Conservation (phyloP, 257 asterid species). For the Solanum tarapatanum region DNA sequence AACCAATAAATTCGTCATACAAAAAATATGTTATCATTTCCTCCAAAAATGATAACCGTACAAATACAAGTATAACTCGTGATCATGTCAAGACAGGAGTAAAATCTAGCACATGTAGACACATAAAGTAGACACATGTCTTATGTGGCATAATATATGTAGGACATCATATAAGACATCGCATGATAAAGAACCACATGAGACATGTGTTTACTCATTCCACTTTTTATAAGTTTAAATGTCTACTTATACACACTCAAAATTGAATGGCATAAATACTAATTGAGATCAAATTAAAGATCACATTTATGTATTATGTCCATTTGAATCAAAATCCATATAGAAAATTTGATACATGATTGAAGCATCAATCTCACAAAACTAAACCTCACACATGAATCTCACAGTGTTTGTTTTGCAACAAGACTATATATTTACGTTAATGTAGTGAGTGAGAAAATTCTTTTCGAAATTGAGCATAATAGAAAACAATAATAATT, state of each 20-base stretch:
- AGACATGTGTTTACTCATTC: background rate
- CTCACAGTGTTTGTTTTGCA: background rate
- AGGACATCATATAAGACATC: background rate
- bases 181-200: background rate
- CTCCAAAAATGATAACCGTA: background rate
- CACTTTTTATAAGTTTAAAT: background rate
- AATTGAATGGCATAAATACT: too few relatives aligned
- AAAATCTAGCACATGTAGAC: too few relatives aligned
- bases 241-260: background rate
- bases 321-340: background rate
- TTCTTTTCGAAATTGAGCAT: background rate
- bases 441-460: background rate
- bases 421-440: background rate
- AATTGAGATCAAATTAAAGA: background rate
- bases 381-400: background rate
- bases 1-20: background rate
- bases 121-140: too few relatives aligned
- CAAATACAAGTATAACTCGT: too few relatives aligned
- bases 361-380: background rate
- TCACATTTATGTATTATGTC: background rate
- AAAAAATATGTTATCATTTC: background rate
- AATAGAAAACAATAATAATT: background rate
- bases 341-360: background rate
- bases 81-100: background rate
- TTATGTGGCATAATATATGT: background rate